Base-by-base conservation (phyloP, 2,329 filamentous ascomycete genomes). In the Colletotrichum lindemuthianum region DNA sequence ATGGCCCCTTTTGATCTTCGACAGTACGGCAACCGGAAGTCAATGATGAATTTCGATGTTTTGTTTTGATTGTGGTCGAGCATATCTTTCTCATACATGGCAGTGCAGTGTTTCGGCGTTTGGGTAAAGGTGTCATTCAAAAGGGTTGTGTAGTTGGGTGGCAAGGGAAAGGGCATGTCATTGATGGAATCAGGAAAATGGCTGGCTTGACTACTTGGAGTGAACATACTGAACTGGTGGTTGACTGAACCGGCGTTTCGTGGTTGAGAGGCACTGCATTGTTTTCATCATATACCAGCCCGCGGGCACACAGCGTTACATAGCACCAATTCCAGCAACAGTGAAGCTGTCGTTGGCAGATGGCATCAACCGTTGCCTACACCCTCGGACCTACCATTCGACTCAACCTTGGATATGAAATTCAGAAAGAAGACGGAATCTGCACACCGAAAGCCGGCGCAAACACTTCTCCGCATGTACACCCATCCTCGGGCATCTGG, bases 1-100 rank as follows among this genome's bases (percentile, higher is more conserved):
- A 24, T 66, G 63, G 63, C 63, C 63, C 2, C 53, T 66, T 45
- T 41, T 66, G 32, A 36, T 66, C 34, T 66, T 66, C 10, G 63
- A 66, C 16, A 49, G 59, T 13, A 36, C 59, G 8, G 36, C 37
- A 5, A 33, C 51, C 15, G 63, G 63, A 39, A 51, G 45, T 8
- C 59, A 65, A 37, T 65, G 12, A 36, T 15, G 15, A 24, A 24
- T 24, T 33, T 32, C 11, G 11, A 32, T 33, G 15, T 24, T 44
- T 53, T 39, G 16, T 49, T 51, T n/a, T 8, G 45, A 45, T 24
- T 24, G 24, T 24, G 24, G 24, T 24, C 6, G 6, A 48, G 50
- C 39, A 8, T 44, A 11, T 37, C 48, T 33, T 52, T 61, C 15
- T 24, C 36, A 24, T 59, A 13, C 24, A 24, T 5, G 24, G 24